These are phyloP conservation scores for Porphyra umbilicalis DNA, from an alignment of 31 red algal species.

Conservation along the genomic window DNA sequence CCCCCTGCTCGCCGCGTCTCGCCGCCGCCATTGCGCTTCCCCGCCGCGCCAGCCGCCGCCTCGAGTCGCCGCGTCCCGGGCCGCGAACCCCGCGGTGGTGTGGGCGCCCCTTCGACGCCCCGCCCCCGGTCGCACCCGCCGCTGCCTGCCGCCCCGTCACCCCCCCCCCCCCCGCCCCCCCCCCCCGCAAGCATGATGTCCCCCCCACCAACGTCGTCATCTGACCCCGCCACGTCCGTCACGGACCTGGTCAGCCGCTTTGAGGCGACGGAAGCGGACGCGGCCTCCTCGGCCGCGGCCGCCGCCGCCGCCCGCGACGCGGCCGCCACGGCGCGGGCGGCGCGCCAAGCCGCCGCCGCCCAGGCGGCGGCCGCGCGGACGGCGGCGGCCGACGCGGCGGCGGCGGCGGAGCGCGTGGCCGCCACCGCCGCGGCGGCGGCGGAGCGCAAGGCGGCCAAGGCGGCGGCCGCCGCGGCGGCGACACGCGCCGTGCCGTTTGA, in stretches of 20 bases:
- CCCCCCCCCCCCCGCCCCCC: not conserved
- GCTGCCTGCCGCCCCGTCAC: not conserved
- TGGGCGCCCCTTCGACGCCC: no score
- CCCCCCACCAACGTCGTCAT: not conserved
- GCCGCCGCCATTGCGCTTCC: no score
- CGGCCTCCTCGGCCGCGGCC: not conserved
- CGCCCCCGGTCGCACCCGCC: no score
- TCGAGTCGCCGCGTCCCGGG: no score
- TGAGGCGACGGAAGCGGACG: not conserved
- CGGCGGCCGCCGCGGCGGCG: not conserved
- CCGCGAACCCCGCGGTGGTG: no score
- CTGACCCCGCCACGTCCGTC: not conserved
- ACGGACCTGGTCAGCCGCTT: not conserved
- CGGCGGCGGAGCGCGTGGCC: not conserved
- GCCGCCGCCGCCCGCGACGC: not conserved
- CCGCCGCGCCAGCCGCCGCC: no score
- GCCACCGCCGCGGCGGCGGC: not conserved
- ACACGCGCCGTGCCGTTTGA: not conserved
- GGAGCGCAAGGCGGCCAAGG: not conserved
- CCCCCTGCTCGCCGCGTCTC: no score
- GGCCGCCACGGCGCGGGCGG: no score
- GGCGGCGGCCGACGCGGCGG: not conserved
- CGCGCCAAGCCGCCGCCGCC: not conserved
- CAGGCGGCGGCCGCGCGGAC: not conserved
- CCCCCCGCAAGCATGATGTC: not conserved